Base-by-base conservation (phyloP, 805 yeast species). In the Zygosaccharomyces siamensis region DNA sequence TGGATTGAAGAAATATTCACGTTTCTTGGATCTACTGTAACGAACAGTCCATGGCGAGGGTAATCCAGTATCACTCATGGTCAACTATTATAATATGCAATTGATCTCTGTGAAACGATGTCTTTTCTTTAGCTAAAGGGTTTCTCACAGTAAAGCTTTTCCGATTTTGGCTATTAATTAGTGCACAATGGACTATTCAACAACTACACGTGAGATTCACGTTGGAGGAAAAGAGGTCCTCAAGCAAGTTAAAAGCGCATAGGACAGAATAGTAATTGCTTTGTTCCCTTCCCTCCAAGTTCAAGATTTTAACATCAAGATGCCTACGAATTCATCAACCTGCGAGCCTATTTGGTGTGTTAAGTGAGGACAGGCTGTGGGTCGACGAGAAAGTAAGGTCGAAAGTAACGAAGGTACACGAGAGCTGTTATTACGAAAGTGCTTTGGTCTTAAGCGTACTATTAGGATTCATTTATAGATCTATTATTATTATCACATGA, bases 21-120 rank as follows among this genome's bases (percentile, higher is more conserved):
- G 79, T 60, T 86, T 80, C 62, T 87, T 89, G 12, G 93, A 83
- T 52, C 81, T 80, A 37, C 96, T 88, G 47, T 80, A 77, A 51
- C 81, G 77, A 40, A 93, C 78, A 35, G 84, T 80, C 98, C 99
- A 93, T 41, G 85, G 81, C 32, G 75, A 71, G 30, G 97, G 97
- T 47, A 93, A 76, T 10, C 99, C 99, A 32, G 93, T 83, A 8
- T 49, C 54, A 8, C 40, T 26, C 51, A 41, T 39, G 28, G 7
- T n/a, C 20, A 14, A 5, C 6, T 14, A 2, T 7, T 31, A 3
- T 4, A 24, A 18, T 11, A 21, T 24, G 30, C 20, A 4, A 23
- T 38, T 12, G 10, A 10, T n/a, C 12, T 38, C 7, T 38, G 32
- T 20, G 37, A 20, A 11, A 30, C 11, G 27, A 18, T 30, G 16